Conservation (phyloP, 805 yeast species). For the Saccharomycopsis microspora region DNA sequence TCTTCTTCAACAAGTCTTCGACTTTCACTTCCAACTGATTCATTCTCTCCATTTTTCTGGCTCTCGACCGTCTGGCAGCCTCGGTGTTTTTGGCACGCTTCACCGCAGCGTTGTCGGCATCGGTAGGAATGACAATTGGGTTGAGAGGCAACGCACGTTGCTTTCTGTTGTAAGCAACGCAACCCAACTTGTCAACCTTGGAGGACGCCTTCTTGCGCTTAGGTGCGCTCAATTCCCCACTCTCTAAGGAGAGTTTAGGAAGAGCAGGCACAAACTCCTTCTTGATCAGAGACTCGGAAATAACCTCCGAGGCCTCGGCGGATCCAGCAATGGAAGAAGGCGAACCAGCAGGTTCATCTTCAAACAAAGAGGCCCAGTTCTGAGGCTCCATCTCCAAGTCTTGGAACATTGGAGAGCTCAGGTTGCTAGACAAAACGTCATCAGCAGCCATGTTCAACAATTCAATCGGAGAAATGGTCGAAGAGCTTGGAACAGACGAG, state of each 20-base stretch:
- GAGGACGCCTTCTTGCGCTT: constrained; percentile 7
- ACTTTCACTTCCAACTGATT: constrained; percentile 69
- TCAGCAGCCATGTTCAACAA: constrained; percentile 42
- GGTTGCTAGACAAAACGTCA: constrained; percentile 31
- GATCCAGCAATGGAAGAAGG: not conserved
- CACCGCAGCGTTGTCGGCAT: constrained; percentile 55
- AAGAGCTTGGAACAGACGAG: constrained; percentile 20
- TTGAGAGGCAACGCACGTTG: constrained; percentile 59
- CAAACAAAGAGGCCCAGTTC: constrained; percentile 57
- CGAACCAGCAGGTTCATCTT: constrained; percentile 23
- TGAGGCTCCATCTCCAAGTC: constrained; percentile 31
- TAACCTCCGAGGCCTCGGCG: not conserved
- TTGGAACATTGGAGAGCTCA: constrained; percentile 52
- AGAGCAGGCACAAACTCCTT: not conserved
- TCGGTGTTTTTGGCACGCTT: constrained; percentile 94
- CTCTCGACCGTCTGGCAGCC: constrained; percentile 93
- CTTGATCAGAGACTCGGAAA: not conserved
- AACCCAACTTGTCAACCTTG: constrained; percentile 61
- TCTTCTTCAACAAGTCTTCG: constrained; percentile 47
- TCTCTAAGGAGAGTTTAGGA: not conserved
- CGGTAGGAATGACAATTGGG: constrained; percentile 49
- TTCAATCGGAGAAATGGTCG: constrained; percentile 36
- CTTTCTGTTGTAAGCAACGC: constrained; percentile 68
- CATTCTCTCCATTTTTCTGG: constrained; percentile 86
- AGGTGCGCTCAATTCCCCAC: constrained; percentile 3